These are phyloP conservation scores for Obba rivulosa DNA, from an alignment of 768 basidiomycete genomes.

Conservation along the genomic window DNA sequence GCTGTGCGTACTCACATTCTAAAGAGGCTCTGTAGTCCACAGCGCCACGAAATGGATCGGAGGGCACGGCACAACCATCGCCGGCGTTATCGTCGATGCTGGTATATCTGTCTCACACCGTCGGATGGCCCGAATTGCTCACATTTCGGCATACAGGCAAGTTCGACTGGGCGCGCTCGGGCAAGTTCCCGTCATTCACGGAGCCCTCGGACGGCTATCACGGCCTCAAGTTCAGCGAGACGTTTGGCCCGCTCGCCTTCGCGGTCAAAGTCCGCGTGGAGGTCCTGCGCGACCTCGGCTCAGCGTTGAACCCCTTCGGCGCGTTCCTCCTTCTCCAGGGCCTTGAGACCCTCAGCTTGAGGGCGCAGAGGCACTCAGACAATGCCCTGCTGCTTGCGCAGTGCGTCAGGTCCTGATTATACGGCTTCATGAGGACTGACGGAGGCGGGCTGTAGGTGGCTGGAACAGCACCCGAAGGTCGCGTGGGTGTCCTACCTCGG, in stretches of 20 bases:
- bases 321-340: constrained; percentile 75
- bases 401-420: constrained; percentile 20
- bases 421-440: background rate
- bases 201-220: constrained; percentile 74
- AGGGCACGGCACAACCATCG: constrained; percentile 76
- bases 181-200: constrained; percentile 71
- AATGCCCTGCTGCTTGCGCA: constrained; percentile 68
- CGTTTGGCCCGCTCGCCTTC: constrained; percentile 61
- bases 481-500: constrained; percentile 81
- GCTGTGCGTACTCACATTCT: background rate
- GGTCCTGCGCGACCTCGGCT: constrained; percentile 63
- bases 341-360: constrained; percentile 69
- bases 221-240: constrained; percentile 59
- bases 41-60: constrained; percentile 86
- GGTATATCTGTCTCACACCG: constrained; percentile 33
- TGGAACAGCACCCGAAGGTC: constrained; percentile 60
- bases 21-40: constrained; percentile 39
- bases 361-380: constrained; percentile 63
- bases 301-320: constrained; percentile 64
- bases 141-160: constrained; percentile 42
- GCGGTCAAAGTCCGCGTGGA: constrained; percentile 60
- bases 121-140: constrained; percentile 67
- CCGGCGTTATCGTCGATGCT: constrained; percentile 68
- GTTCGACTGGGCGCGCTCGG: constrained; percentile 67
- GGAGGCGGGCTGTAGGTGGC: constrained; percentile 34